Conservation (phyloP, 208 protist genomes). For the Trypanosoma scelopori region DNA sequence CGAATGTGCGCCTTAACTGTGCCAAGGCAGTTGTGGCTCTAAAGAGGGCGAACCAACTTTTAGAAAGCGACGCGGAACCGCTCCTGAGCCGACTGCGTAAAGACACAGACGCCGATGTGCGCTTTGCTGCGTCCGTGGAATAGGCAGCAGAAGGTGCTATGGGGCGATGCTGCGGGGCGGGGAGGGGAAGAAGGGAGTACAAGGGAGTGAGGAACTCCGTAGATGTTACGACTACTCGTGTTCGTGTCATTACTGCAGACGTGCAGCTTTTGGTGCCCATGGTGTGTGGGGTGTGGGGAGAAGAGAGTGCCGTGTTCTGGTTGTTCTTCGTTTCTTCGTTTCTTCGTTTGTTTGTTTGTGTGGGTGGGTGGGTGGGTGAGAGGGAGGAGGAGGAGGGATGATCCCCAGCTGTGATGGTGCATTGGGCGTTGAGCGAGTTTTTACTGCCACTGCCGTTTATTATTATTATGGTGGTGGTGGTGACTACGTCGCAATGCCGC, state of each 20-base stretch:
- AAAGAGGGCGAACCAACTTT: slow-evolving; percentile 42
- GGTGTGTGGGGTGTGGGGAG: too few relatives aligned
- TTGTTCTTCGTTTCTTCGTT: too few relatives aligned
- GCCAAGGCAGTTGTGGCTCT: slow-evolving; percentile 65
- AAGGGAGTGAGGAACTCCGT: background rate
- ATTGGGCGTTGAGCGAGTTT: too few relatives aligned
- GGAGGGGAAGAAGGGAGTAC: background rate
- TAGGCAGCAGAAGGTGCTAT: slow-evolving; percentile 14
- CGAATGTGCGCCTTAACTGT: slow-evolving; percentile 83
- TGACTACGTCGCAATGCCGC: too few relatives aligned
- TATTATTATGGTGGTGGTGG: too few relatives aligned
- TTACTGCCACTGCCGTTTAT: too few relatives aligned
- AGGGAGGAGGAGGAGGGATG: too few relatives aligned
- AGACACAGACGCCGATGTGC: slow-evolving; percentile 69
- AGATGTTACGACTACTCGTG: background rate
- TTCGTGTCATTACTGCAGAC: slow-evolving; percentile 12
- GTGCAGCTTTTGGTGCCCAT: background rate
- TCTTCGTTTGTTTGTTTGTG: too few relatives aligned
- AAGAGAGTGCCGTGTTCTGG: too few relatives aligned
- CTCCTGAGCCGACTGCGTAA: slow-evolving; percentile 56
- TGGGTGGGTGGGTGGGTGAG: too few relatives aligned
- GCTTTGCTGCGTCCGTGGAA: slow-evolving; percentile 41
- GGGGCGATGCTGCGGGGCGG: background rate
- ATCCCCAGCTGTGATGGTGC: too few relatives aligned
- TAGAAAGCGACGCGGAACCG: slow-evolving; percentile 44